Evolutionary conservation across 371 early-diverging fungal genomes (phyloP), one percentile per base, ranked within the genome.

Genomic region (Mortierella sp.): DNA sequence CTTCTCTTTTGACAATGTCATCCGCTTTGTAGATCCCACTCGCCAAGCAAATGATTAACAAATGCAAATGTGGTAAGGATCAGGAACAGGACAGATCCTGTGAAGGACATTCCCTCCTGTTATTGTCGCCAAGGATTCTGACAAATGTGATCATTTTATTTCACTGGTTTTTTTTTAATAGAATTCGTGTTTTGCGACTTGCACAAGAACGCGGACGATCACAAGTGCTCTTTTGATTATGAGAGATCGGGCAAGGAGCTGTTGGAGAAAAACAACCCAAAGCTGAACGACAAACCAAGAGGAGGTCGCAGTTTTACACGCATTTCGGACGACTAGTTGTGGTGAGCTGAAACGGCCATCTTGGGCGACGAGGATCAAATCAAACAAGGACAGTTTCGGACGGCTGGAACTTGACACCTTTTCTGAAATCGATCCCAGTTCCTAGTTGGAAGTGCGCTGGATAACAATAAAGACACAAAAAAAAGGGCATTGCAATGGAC

Each of bases 41-140:
- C 42, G 92, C 90, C 49, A 94, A 94, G 79, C 94, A 94, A 81
- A 85, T 89, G 7, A 88, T 86, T 57, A 94, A 94, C 84, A 90
- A 88, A 78, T 94, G 94, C 79, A 86, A 90, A 56, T 94, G 94
- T 78, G 84, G 83, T 82, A 73, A 70, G 78, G 14, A 27, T 12
- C 2, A 10, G 30, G 18, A 50, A 26, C 28, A 49, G 28, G 13
- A 51, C n/a, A 30, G 28, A 49, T 3, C 13, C 27, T 26, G 9
- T 23, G 50, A 5, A 24, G 5, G 38, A 8, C 38, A 12, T 38
- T 12, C n/a, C n/a, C n/a, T n/a, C n/a, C n/a, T n/a, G n/a, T n/a
- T n/a, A n/a, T n/a, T n/a, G n/a, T n/a, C n/a, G n/a, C n/a, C n/a
- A n/a, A n/a, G n/a, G n/a, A n/a, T n/a, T n/a, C n/a, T n/a, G n/a